Conservation (phyloP, 108 stramenopile genomes). For the Cyclostephanos invisitatus region DNA sequence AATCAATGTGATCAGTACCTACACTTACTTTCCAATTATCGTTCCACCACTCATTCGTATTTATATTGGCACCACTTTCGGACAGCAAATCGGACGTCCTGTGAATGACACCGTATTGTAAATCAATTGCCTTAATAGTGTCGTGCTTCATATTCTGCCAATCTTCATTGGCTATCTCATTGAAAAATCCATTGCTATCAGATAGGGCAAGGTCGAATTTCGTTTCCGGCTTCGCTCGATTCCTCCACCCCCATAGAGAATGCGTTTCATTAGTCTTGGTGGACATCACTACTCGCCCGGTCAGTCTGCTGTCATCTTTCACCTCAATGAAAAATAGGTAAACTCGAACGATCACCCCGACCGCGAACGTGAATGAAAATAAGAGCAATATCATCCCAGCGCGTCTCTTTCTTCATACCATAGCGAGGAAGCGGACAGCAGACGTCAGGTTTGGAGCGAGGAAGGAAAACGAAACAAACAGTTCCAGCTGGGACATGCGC, state of each 20-base stretch:
- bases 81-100: constrained; percentile 18
- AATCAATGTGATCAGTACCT: constrained; percentile 12
- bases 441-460: background rate
- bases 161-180: constrained; percentile 33
- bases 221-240: constrained; percentile 8
- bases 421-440: background rate
- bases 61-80: constrained; percentile 23
- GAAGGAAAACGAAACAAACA: background rate
- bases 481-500: background rate
- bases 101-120: constrained; percentile 21
- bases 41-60: constrained; percentile 17
- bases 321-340: constrained; percentile 20
- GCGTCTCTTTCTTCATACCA: constrained; percentile 21
- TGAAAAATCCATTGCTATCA: constrained; percentile 53
- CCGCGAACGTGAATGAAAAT: constrained; percentile 3
- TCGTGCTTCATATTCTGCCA: constrained; percentile 38
- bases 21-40: constrained; percentile 41
- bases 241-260: constrained; percentile 4
- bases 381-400: constrained; percentile 1
- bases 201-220: constrained; percentile 6
- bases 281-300: background rate
- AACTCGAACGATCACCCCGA: constrained; percentile 16
- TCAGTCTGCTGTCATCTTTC: background rate
- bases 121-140: constrained; percentile 13
- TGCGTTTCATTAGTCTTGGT: background rate